Base-by-base conservation (phyloP, 331 rosid species). In the Malus hybrid region DNA sequence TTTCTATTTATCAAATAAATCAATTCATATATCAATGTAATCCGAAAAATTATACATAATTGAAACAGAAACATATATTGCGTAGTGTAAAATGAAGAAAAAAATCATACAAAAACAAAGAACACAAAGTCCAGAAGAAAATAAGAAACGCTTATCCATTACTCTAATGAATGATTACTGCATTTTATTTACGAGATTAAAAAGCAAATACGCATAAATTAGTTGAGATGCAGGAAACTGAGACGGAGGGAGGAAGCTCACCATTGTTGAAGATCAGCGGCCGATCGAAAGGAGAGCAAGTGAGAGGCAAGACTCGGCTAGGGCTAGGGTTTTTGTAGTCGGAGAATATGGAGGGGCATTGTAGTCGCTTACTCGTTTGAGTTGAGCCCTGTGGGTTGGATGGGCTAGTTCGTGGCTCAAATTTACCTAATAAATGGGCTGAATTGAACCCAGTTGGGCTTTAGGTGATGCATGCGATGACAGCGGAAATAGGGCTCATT, bases 201-300 rank as follows among this genome's bases (percentile, higher is more conserved):
- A 6, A 52, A 52, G 57, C 0, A 52, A 2, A 52, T 16, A 18
- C 2, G 22, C 57, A 52, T 19, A 18, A 6, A 52, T 52, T 52
- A 18, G 22, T 52, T 52, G 4, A 18, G 57, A 52, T 52, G 22
- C 5, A 64, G 3, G 7, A 31, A 32, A 16, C 11, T 10, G 70
- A 33, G 3, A 2, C 18, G 39, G 52, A 66, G 24, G 10, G 69
- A 61, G 19, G 69, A 27, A 52, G 61, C 70, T 27, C 31, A 73
- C 77, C 77, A 73, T 73, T 61, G 69, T 27, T 2, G 77, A 44
- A 7, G 77, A 73, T 73, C 13, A 28, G 69, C 15, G 44, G 76
- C 27, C 33, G 24, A 71, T 39, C 18, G 65, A 24, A 19, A 22
- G 19, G 54, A 8, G 42, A 32, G 64, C 48, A 44, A 78, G 62